Evolutionary conservation across 2,329 filamentous ascomycete genomes (phyloP).

Genomic region (Sclerotinia nivalis): DNA sequence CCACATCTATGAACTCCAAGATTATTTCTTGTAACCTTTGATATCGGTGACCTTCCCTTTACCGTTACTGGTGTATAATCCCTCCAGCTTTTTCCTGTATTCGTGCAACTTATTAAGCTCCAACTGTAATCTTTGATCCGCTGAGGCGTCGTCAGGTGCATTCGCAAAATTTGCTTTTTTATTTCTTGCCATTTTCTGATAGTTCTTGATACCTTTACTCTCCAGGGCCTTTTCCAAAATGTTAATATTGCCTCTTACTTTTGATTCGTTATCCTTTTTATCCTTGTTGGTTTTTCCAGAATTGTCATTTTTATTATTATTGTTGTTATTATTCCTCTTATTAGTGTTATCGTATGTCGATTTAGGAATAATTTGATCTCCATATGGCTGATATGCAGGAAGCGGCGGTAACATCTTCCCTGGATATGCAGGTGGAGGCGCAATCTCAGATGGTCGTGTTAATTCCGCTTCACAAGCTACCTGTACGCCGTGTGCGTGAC

Average conservation of each 20-base stretch:
- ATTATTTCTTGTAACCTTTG: neutral
- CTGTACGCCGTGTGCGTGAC: neutral
- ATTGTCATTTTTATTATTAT: neutral
- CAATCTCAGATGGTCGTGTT: conserved; percentile 17
- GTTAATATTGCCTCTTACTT: conserved; percentile 4
- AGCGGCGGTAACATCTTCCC: conserved; percentile 10
- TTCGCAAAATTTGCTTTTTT: conserved; percentile 1
- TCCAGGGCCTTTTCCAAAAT: conserved; percentile 4
- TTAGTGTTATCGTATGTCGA: neutral
- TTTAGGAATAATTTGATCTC: neutral
- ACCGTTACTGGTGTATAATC: neutral
- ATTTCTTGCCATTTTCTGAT: conserved; percentile 7
- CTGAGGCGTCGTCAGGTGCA: neutral
- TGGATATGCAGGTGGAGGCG: conserved; percentile 23
- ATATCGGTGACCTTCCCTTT: neutral
- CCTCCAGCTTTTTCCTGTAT: conserved; percentile 13
- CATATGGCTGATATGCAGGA: conserved; percentile 16
- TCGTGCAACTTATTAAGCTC: conserved; percentile 7
- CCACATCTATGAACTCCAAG: neutral
- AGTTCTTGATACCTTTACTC: neutral
- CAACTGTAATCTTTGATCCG: neutral
- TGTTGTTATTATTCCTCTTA: neutral
- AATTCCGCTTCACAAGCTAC: conserved; percentile 21
- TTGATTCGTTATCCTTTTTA: neutral
- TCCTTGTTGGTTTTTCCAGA: neutral